Base-by-base conservation (phyloP, 2,329 filamentous ascomycete genomes). In the Cryoendolithus antarcticus region DNA sequence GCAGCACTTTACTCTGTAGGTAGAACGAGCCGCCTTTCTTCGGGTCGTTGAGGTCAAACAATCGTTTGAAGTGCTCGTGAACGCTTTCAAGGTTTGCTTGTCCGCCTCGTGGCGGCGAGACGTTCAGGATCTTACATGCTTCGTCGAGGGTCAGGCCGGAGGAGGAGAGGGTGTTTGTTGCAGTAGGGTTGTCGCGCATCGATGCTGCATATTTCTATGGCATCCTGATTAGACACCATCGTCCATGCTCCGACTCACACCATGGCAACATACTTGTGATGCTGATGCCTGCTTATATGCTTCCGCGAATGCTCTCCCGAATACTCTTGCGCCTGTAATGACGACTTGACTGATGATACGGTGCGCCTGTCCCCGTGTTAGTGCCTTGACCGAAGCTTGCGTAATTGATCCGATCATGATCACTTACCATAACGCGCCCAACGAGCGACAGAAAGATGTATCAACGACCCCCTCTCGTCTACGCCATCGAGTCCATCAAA, bases 21-120 rank as follows among this genome's bases (percentile, higher is more conserved):
- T 98, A 98, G 65, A 98, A 98, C 55, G 86, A 95, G 38, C 91
- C 91, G 29, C 91, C 91, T 58, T 94, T 94, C 63, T 93, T 73
- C 7, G 91, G 89, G 48, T 98, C 84, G 66, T 98, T 98, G 52
- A 76, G 69, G 63, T 98, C 91, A 59, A 95, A 98, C 34, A 98
- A 68, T 48, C 81, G 78, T 75, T 96, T 96, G 72, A 96, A 98
- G 39, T 86, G 74, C 51, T 82, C 77, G 64, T 82, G 80, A 39
- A 94, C 78, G 48, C 81, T 72, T 53, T 88, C 83, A 59, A 88
- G 68, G 58, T 88, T 82, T 43, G 80, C 72, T 58, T 86, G 72
- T 34, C 84, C 86, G 44, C 72, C 75, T 60, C 82, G 75, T 1
- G 89, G 88, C 29, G 88, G 85, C 61, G 89, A 85, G 51, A 98